A percentile compares a stretch with the other conserved stretches of the same genome.
Evolutionary conservation across 495 filamentous ascomycete species (phyloP).

Genomic region (Penicillium taxi): DNA sequence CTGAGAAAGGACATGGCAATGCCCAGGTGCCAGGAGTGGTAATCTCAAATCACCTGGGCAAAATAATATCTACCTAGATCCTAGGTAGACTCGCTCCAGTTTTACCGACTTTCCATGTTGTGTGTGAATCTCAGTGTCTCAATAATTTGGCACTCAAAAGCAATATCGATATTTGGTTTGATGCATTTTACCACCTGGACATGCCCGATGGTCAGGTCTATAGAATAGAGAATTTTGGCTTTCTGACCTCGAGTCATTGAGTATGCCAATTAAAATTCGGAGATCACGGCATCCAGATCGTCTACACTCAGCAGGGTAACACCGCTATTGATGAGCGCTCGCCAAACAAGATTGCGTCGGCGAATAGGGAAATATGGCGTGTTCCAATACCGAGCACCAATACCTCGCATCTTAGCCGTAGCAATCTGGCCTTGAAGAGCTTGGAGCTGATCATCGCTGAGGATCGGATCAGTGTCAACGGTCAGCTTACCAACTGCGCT

Average conservation of each 20-base stretch:
- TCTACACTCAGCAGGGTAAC: constrained; percentile 71
- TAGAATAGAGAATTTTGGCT: too few relatives aligned
- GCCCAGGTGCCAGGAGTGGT: too few relatives aligned
- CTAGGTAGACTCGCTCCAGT: too few relatives aligned
- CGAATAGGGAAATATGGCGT: constrained; percentile 58
- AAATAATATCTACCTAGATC: too few relatives aligned
- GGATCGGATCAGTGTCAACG: constrained; percentile 19
- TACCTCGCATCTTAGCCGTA: constrained; percentile 53
- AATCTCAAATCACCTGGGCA: too few relatives aligned
- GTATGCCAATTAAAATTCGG: constrained; percentile 21
- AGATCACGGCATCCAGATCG: constrained; percentile 53
- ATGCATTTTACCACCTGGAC: too few relatives aligned
- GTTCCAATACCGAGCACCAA: constrained; percentile 68
- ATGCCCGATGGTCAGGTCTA: background rate
- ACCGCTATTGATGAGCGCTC: constrained; percentile 56
- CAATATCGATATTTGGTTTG: too few relatives aligned
- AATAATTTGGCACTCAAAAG: too few relatives aligned
- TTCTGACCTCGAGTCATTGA: background rate
- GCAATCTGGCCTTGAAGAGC: constrained; percentile 53
- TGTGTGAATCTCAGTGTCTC: too few relatives aligned
- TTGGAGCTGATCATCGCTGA: constrained; percentile 45
- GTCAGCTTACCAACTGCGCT: constrained; percentile 34
- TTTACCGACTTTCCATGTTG: too few relatives aligned
- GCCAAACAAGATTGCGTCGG: constrained; percentile 62
- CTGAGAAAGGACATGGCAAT: too few relatives aligned